Evolutionary conservation across 768 basidiomycete species (phyloP).

Genomic region (Mycena leptocephala): DNA sequence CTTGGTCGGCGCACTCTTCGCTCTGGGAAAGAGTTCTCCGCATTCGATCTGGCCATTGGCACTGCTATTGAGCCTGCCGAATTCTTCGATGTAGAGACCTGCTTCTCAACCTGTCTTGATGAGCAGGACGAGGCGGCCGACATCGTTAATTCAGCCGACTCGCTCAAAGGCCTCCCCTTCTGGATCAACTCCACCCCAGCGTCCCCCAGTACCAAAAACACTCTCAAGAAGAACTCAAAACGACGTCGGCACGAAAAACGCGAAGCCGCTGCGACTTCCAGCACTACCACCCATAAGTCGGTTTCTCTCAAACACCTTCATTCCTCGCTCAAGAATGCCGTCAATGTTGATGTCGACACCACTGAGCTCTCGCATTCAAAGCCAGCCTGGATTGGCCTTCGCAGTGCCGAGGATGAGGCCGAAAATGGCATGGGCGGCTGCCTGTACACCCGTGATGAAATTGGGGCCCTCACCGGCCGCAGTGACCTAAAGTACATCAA

Average conservation of each 20-base stretch:
- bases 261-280: not conserved
- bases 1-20: not conserved
- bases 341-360: not conserved
- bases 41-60: constrained; percentile 1
- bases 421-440: not conserved
- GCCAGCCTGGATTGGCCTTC: constrained; percentile 15
- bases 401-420: not conserved
- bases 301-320: not conserved
- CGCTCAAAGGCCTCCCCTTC: too few relatives aligned
- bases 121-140: not conserved
- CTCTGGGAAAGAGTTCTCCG: not conserved
- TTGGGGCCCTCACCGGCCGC: not conserved
- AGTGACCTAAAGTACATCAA: not conserved
- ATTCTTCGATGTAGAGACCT: not conserved
- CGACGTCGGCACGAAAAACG: not conserved
- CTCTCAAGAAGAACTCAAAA: not conserved
- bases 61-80: not conserved
- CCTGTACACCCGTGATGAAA: not conserved
- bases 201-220: not conserved
- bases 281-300: too few relatives aligned
- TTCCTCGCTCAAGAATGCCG: not conserved
- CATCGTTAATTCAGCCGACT: not conserved
- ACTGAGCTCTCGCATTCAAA: not conserved
- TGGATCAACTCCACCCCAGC: not conserved
- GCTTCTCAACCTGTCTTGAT: not conserved